These are phyloP conservation scores for Parafenestella ontariensis DNA, from an alignment of 2,329 filamentous ascomycete species.

Conservation along the genomic window DNA sequence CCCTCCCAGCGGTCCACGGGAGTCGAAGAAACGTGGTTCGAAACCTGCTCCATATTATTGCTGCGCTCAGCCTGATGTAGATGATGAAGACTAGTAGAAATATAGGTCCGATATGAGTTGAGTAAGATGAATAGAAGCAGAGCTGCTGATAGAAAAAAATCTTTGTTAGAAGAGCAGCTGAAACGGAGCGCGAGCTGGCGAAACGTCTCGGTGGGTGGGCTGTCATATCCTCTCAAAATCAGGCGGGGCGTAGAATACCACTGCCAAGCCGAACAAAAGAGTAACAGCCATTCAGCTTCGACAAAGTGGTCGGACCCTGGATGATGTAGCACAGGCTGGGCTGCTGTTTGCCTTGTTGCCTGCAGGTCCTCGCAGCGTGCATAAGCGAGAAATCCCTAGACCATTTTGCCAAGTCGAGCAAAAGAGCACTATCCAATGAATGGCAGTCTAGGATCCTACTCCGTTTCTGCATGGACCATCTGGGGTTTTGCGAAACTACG, in stretches of 20 bases:
- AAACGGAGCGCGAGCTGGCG: too few species aligned
- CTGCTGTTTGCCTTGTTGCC: constrained; percentile 13
- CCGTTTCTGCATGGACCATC: too few species aligned
- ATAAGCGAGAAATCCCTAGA: constrained; percentile 12
- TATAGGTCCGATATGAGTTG: too few species aligned
- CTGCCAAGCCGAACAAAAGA: constrained; percentile 21
- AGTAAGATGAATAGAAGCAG: too few species aligned
- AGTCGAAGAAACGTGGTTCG: not conserved
- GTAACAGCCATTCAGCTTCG: constrained; percentile 5
- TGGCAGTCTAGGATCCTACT: too few species aligned
- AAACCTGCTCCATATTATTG: not conserved
- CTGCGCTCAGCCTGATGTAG: not conserved
- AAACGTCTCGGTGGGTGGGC: not conserved
- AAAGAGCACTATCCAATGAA: constrained; percentile 16
- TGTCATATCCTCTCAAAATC: not conserved
- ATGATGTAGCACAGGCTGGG: not conserved
- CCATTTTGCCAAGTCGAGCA: constrained; percentile 15
- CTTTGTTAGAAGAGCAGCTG: too few species aligned
- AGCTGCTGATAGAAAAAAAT: too few species aligned
- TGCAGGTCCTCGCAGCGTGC: constrained; percentile 1
- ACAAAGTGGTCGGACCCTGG: not conserved
- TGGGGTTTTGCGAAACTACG: not conserved
- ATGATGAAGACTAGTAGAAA: too few species aligned
- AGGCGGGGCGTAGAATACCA: not conserved
- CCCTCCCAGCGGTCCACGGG: constrained; percentile 17